phyloP scores from a whole-genome alignment of 2,329 filamentous ascomycete species.

The Aurifilum marmelostoma region DNA sequence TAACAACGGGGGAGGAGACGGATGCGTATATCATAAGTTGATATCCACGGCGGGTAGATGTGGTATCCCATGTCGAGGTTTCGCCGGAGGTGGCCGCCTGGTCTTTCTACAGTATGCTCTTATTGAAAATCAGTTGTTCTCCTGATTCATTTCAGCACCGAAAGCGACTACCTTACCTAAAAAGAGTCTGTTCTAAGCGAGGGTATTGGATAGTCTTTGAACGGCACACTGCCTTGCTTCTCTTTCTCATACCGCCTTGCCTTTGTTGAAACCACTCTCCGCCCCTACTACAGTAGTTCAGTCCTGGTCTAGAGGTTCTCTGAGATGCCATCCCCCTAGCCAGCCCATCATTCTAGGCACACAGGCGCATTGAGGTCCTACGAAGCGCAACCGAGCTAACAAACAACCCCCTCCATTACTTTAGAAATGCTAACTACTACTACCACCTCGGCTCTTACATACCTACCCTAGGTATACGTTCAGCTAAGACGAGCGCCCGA shows the following conservation, averaged over 20 bases:
- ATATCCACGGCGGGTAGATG: neutral
- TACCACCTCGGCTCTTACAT: neutral
- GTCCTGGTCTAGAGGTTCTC: neutral
- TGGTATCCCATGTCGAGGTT: neutral
- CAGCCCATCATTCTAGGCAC: neutral
- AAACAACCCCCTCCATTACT: too few relatives aligned
- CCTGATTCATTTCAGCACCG: neutral
- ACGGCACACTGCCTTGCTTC: neutral
- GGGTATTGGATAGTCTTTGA: neutral
- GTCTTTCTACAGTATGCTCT: neutral
- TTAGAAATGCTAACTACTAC: neutral
- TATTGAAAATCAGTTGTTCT: neutral
- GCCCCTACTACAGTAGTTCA: neutral
- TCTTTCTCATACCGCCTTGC: neutral
- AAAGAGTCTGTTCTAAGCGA: too few relatives aligned
- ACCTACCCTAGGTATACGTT: too few relatives aligned
- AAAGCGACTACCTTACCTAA: neutral
- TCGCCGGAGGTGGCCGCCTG: neutral
- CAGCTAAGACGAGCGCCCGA: neutral
- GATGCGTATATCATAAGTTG: neutral
- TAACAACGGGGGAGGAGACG: neutral
- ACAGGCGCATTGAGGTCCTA: neutral
- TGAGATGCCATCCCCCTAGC: neutral
- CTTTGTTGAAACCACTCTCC: neutral
- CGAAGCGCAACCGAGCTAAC: neutral